These are phyloP conservation scores for Aegilops longissima DNA, from an alignment of 176 grass and related monocot species.

Conservation along the genomic window DNA sequence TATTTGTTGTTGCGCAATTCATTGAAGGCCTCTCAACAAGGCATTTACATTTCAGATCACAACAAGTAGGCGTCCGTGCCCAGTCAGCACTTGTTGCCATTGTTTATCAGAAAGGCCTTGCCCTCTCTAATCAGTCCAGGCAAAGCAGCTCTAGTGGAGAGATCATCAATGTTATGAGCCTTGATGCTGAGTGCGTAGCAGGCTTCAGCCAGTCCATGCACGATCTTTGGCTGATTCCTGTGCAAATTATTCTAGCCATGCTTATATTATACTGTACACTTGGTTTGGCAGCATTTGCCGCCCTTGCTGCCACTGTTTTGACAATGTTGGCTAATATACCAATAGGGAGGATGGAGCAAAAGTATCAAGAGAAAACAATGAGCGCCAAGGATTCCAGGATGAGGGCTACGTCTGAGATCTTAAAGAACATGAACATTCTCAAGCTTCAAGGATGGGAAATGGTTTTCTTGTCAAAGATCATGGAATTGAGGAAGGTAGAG, in stretches of 20 bases:
- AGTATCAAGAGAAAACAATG: conserved; percentile 58
- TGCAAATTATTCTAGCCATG: conserved; percentile 60
- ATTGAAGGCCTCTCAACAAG: conserved; percentile 45
- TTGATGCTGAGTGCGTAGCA: conserved; percentile 49
- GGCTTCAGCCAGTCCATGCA: conserved; percentile 59
- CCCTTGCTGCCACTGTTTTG: conserved; percentile 24
- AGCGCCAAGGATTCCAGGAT: conserved; percentile 59
- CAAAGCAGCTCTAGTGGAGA: conserved; percentile 61
- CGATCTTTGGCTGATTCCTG: conserved; percentile 4
- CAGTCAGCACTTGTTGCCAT: conserved; percentile 42
- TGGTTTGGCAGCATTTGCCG: conserved; percentile 14
- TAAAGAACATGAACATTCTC: conserved; percentile 33
- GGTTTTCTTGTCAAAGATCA: not conserved
- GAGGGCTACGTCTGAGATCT: conserved; percentile 56
- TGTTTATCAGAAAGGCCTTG: conserved; percentile 61
- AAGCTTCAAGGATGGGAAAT: conserved; percentile 86
- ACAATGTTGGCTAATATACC: conserved; percentile 57
- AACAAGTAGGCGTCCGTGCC: conserved; percentile 47
- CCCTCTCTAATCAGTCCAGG: conserved; percentile 49
- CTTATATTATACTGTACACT: conserved; percentile 54
- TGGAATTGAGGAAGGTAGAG: conserved; percentile 59
- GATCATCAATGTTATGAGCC: conserved; percentile 58
- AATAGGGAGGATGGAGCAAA: conserved; percentile 40
- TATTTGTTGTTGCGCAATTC: conserved; percentile 47
- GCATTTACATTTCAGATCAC: conserved; percentile 55